Evolutionary conservation across 2,329 filamentous ascomycete species (phyloP), one percentile per base, ranked within the genome.

Genomic region (Hymenoscyphus fraxineus): DNA sequence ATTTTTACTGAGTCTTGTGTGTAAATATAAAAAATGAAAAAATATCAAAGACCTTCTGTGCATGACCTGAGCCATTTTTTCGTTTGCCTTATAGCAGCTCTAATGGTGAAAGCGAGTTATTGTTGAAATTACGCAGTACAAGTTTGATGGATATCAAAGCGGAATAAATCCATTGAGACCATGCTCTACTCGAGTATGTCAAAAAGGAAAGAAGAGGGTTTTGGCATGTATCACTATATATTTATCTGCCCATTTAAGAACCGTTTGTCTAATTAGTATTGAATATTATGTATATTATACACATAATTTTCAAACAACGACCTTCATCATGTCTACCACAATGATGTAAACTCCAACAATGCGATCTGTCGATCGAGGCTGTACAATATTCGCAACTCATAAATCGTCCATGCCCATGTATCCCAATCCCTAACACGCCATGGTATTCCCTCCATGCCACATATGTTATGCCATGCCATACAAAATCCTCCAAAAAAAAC

Each of bases 381-480:
- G 19, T 54, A 54, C 19, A 27, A 27, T 54, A 54, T 54, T 22
- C 13, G 9, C 19, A 27, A 12, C n/a, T 54, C 47, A 27, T 54
- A 54, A 54, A 54, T 54, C 47, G 66, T 69, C 64, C 62, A 69
- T 60, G 63, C 64, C 64, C 68, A 67, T 66, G 65, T 65, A 60
- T 68, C 69, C 47, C 32, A 62, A 61, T 56, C 61, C 59, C 13
- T 31, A 39, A 59, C 44, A 54, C 22, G 47, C n/a, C 47, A 27
- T 54, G 44, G 7, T n/a, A 47, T 9, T 47, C n/a, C 44, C 19
- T 13, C 19, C 47, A 22, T 51, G 44, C 44, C n/a, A 27, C 27
- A 27, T 27, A 27, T 27, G 27, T 27, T 5, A 41, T 16, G 39
- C 6, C 13, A 51, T 51, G 6, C 19, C 47, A 54, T 54, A 19